phyloP scores from a whole-genome alignment of 1,284 basidiomycete genomes.

The Pseudozyma hubeiensis region DNA sequence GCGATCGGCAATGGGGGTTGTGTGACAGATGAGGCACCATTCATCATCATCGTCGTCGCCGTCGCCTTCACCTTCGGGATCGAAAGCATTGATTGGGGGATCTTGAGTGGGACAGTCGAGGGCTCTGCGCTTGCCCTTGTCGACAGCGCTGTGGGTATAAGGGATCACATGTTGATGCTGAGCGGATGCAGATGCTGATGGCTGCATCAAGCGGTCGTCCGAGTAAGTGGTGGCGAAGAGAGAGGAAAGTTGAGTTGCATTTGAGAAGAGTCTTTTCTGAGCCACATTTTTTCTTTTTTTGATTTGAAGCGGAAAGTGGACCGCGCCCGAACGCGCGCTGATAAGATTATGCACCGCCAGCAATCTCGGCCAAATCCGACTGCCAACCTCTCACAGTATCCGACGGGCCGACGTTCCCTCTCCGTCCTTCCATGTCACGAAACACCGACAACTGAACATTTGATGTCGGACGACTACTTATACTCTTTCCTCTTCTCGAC shows the following conservation, averaged over 20 bases:
- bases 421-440: no score
- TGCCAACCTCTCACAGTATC: neutral
- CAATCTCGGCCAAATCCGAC: neutral
- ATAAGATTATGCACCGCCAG: constrained; percentile 16
- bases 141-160: no score
- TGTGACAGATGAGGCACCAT: constrained; percentile 67
- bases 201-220: no score
- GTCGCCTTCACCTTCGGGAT: no score
- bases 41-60: constrained; percentile 38
- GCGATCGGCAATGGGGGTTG: constrained; percentile 55
- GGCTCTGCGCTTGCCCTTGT: no score
- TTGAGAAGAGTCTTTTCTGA: neutral
- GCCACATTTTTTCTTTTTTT: constrained; percentile 1
- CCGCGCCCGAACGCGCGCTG: neutral
- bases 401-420: constrained; percentile 23
- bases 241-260: neutral
- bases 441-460: no score
- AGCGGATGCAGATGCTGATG: no score
- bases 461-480: no score
- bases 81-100: neutral
- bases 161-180: no score
- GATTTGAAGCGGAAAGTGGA: constrained; percentile 6
- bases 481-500: no score
- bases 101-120: neutral
- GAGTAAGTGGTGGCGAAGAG: no score